These are phyloP conservation scores for Corynascus novoguineensis DNA, from an alignment of 495 filamentous ascomycete species.

Conservation along the genomic window DNA sequence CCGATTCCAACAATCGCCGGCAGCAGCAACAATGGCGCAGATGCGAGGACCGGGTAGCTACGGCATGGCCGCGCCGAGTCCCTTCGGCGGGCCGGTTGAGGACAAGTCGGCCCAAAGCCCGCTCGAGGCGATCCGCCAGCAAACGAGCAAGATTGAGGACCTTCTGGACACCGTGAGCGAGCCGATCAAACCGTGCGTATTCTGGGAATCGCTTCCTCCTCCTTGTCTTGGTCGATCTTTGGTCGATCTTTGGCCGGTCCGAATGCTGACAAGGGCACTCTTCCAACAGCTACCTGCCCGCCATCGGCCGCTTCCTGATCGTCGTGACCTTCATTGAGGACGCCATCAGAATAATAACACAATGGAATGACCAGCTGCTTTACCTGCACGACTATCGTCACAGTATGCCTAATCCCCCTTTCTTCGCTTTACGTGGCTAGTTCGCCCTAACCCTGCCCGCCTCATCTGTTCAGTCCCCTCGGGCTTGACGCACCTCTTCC, in stretches of 20 bases:
- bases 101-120: conserved; percentile 70
- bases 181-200: conserved; percentile 90
- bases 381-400: conserved; percentile 91
- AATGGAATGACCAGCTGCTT: conserved; percentile 93
- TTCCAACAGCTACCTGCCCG: conserved; percentile 71
- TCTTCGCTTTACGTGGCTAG: neutral
- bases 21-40: conserved; percentile 65
- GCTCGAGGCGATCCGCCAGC: conserved; percentile 83
- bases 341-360: conserved; percentile 89
- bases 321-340: conserved; percentile 98
- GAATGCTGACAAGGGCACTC: conserved; percentile 5
- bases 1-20: conserved; percentile 1
- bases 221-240: neutral
- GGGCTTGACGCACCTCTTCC: conserved; percentile 90
- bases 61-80: conserved; percentile 73
- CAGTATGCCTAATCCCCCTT: conserved; percentile 53
- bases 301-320: conserved; percentile 93
- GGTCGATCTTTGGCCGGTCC: neutral
- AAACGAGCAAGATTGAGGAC: conserved; percentile 98
- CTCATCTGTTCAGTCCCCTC: conserved; percentile 60
- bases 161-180: conserved; percentile 82
- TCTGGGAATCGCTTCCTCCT: too few relatives aligned
- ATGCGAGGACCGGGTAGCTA: conserved; percentile 95
- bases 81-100: conserved; percentile 54
- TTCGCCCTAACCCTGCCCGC: conserved; percentile 16